Percentiles rank a stretch among this genome's conserved stretches.
phyloP scores from a whole-genome alignment of 140 eudicot genomes.

The Senecio squalidus region DNA sequence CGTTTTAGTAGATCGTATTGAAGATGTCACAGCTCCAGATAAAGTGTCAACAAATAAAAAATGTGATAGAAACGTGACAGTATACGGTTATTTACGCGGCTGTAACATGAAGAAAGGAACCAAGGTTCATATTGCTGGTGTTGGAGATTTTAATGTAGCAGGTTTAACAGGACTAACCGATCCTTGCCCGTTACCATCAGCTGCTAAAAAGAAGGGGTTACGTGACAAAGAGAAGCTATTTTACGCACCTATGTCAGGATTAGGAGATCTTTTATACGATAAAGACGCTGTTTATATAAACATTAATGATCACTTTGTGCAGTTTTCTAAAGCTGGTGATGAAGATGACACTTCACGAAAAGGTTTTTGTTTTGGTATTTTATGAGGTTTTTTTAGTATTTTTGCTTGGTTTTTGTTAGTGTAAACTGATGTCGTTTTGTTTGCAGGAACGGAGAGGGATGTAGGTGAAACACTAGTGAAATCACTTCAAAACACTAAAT shows the following conservation, averaged over 20 bases:
- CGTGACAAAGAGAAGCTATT: slow-evolving; percentile 93
- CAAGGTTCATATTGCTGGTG: slow-evolving; percentile 96
- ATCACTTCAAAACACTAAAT: slow-evolving; percentile 72
- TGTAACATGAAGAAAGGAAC: slow-evolving; percentile 91
- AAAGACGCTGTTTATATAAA: slow-evolving; percentile 92
- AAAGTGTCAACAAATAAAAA: slow-evolving; percentile 54
- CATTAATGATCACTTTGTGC: slow-evolving; percentile 89
- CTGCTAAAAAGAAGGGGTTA: slow-evolving; percentile 94
- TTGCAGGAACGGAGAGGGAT: slow-evolving; percentile 68
- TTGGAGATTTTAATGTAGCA: slow-evolving; percentile 70
- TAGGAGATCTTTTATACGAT: slow-evolving; percentile 90
- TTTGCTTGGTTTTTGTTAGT: background rate
- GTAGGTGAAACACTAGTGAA: slow-evolving; percentile 79
- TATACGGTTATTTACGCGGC: slow-evolving; percentile 96
- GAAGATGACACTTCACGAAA: slow-evolving; percentile 34
- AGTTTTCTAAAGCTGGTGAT: slow-evolving; percentile 65
- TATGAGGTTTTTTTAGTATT: background rate
- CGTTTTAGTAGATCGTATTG: slow-evolving; percentile 83
- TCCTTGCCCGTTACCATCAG: slow-evolving; percentile 97
- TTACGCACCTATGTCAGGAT: slow-evolving; percentile 98
- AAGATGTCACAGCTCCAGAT: slow-evolving; percentile 94
- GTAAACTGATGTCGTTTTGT: slow-evolving; percentile 6
- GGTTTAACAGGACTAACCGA: slow-evolving; percentile 66
- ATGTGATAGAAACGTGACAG: slow-evolving; percentile 77
- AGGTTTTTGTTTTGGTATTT: slow-evolving; percentile 32